Conservation (phyloP, 176 grass and related monocot species). For the Hordeum marinum region DNA sequence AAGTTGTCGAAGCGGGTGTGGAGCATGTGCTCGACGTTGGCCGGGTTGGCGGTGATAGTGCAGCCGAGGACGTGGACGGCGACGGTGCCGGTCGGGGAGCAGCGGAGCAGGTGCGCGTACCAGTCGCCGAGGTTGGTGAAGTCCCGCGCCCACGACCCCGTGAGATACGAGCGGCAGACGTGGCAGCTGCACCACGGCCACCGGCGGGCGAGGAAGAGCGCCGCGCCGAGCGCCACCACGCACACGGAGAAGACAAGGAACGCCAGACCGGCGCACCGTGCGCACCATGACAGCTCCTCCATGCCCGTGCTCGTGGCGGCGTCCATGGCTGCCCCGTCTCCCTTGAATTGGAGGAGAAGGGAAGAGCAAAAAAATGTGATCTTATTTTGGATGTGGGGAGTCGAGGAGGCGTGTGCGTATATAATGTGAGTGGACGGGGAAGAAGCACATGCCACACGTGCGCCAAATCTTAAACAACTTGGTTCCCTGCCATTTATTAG, state of each 20-base stretch:
- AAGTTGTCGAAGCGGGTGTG: constrained; percentile 78
- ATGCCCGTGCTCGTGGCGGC: not conserved
- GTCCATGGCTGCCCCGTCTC: constrained; percentile 2
- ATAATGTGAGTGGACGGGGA: constrained; percentile 6
- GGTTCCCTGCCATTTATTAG: not conserved
- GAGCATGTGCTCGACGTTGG: constrained; percentile 92
- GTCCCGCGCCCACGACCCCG: constrained; percentile 46
- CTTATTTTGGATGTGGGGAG: not conserved
- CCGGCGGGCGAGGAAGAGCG: constrained; percentile 31
- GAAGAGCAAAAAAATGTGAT: not conserved
- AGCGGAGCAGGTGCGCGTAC: constrained; percentile 65
- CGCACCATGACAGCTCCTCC: constrained; percentile 18
- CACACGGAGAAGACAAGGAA: constrained; percentile 31
- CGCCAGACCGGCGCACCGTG: constrained; percentile 5
- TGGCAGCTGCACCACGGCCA: constrained; percentile 65
- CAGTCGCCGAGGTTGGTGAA: constrained; percentile 76
- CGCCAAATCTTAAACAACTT: constrained; percentile 13
- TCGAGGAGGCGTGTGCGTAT: constrained; percentile 20
- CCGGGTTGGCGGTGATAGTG: constrained; percentile 73
- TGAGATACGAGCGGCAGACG: constrained; percentile 57
- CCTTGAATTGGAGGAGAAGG: not conserved
- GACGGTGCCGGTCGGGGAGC: constrained; percentile 49
- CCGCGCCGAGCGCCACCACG: constrained; percentile 13
- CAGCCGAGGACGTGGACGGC: constrained; percentile 65
- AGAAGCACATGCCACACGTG: constrained; percentile 33